Evolutionary conservation across 2,329 filamentous ascomycete species (phyloP), one percentile per base, ranked within the genome.

Genomic region (Thermomyces lanuginosus): DNA sequence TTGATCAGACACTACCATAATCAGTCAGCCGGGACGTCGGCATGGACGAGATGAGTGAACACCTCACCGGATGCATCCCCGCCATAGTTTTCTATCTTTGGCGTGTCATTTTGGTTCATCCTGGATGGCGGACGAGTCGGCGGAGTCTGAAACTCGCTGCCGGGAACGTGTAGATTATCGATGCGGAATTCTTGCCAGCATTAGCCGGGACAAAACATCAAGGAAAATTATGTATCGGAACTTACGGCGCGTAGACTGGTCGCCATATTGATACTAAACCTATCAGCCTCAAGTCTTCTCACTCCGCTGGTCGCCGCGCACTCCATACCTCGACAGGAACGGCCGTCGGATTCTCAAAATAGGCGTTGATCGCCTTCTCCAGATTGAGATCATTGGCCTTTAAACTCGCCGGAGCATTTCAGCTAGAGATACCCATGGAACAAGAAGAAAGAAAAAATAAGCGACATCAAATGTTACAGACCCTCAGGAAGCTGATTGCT

Each of bases 111-210:
- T 22, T 48, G 44, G 29, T 54, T 56, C 9, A 51, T 41, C 32
- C 55, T 47, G 4, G 58, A 62, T 3, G 58, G 57, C 21, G 60
- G 60, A n/a, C 60, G 58, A 21, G 59, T 57, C 9, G 57, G 55
- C 27, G 57, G 48, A 17, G 49, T 43, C 24, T 45, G 41, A 27
- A 48, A 51, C 20, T 49, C 47, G 24, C 44, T 40, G 30, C 45
- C 44, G 13, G 44, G 40, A n/a, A 46, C 39, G 27, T 56, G 49
- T 30, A 48, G 37, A 22, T 48, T 48, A 29, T 53, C 48, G 34
- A 47, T 53, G 25, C 46, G 43, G 31, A 55, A 51, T n/a, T 43
- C 52, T 57, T n/a, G n/a, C n/a, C n/a, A n/a, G n/a, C n/a, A n/a
- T n/a, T n/a, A n/a, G n/a, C n/a, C n/a, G n/a, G n/a, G n/a, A n/a